Evolutionary conservation across 257 asterid genomes (phyloP).

Genomic region (Scutellaria barbata): DNA sequence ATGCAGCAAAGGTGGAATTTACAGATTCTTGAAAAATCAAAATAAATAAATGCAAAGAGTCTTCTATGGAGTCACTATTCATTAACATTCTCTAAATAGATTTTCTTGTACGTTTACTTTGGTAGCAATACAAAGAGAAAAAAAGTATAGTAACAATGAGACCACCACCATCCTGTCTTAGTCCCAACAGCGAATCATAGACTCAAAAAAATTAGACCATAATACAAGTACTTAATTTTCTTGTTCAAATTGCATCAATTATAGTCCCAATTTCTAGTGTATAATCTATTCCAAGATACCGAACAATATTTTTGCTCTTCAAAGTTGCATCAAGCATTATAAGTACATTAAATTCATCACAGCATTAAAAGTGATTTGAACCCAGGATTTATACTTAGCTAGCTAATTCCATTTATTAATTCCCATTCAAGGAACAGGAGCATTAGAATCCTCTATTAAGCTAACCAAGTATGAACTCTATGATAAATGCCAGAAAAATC

Average conservation of each 20-base stretch:
- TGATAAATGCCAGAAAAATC: slow-evolving; percentile 20
- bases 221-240: neutral
- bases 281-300: slow-evolving; percentile 8
- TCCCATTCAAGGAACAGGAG: neutral
- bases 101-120: too few species aligned
- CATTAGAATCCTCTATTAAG: neutral
- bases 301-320: neutral
- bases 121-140: too few species aligned
- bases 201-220: slow-evolving; percentile 6
- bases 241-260: too few species aligned
- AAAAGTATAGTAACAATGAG: too few species aligned
- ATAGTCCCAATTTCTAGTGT: neutral
- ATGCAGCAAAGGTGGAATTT: too few species aligned
- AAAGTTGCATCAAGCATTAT: neutral
- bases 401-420: neutral
- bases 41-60: too few species aligned
- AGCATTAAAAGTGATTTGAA: too few species aligned
- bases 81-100: too few species aligned
- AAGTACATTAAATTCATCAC: neutral
- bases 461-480: slow-evolving; percentile 9
- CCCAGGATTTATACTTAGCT: neutral
- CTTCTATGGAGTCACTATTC: too few species aligned
- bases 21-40: too few species aligned
- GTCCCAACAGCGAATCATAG: slow-evolving; percentile 14
- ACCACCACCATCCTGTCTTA: neutral